Conservation (phyloP, 2,329 filamentous ascomycete species). For the Pseudocercospora ulei region DNA sequence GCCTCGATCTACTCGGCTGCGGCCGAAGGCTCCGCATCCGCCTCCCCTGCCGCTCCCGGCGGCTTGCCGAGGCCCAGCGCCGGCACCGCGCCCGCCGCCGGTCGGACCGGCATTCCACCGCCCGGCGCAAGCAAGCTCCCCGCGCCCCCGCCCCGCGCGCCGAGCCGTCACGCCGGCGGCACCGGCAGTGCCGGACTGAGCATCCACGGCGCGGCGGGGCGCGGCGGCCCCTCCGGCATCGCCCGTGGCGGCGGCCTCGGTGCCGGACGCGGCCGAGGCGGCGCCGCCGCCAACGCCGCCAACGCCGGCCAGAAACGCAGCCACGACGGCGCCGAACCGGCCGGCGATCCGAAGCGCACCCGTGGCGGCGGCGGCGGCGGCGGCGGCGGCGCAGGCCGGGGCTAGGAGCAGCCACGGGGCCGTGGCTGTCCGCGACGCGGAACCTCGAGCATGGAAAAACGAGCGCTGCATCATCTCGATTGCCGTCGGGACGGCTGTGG, state of each 20-base stretch:
- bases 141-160: no score
- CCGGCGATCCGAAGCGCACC: conserved; percentile 29
- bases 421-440: not conserved
- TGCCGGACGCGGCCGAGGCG: conserved; percentile 24
- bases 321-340: conserved; percentile 28
- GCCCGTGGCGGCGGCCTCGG: conserved; percentile 23
- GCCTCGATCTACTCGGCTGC: conserved; percentile 9
- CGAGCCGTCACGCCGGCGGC: conserved; percentile 15
- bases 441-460: not conserved
- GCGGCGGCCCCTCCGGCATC: conserved; percentile 15
- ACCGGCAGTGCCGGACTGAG: conserved; percentile 13
- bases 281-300: conserved; percentile 16
- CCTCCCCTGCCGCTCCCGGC: conserved; percentile 9
- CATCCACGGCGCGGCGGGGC: conserved; percentile 15
- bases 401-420: conserved; percentile 12
- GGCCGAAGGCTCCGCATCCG: conserved; percentile 6
- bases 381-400: conserved; percentile 18
- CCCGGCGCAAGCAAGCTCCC: conserved; percentile 21
- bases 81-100: conserved; percentile 10
- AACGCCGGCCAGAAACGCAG: conserved; percentile 32
- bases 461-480: not conserved
- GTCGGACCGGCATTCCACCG: conserved; percentile 19
- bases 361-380: conserved; percentile 26
- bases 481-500: not conserved
- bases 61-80: conserved; percentile 12